These are phyloP conservation scores for Penicillium chermesinum DNA, from an alignment of 495 filamentous ascomycete genomes.

Conservation along the genomic window DNA sequence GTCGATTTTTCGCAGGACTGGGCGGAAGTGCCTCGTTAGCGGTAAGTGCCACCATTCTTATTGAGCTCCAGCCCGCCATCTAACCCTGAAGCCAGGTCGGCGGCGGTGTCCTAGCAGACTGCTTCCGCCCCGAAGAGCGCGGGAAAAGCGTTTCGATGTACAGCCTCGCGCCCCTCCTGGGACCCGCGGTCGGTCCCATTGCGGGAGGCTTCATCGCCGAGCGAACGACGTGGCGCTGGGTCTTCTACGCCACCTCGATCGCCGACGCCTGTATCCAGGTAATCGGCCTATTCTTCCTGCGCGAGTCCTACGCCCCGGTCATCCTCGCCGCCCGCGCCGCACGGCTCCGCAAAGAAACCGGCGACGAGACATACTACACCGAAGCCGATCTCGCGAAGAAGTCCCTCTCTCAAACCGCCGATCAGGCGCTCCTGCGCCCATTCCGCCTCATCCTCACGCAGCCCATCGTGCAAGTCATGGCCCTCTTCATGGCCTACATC, in stretches of 20 bases:
- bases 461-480: conserved; percentile 55
- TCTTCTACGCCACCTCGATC: conserved; percentile 61
- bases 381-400: conserved; percentile 53
- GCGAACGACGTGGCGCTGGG: conserved; percentile 67
- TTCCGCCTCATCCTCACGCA: conserved; percentile 56
- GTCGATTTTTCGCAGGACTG: conserved; percentile 53
- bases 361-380: conserved; percentile 57
- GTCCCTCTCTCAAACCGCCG: conserved; percentile 32
- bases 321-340: conserved; percentile 54
- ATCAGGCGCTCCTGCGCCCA: conserved; percentile 44
- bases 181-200: conserved; percentile 61
- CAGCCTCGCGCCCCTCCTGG: conserved; percentile 59
- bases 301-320: conserved; percentile 64
- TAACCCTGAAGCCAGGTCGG: conserved; percentile 37
- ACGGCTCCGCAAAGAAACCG: conserved; percentile 56
- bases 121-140: conserved; percentile 58
- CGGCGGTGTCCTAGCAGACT: conserved; percentile 58
- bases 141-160: conserved; percentile 62
- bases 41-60: conserved; percentile 23
- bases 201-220: conserved; percentile 63
- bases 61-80: not conserved
- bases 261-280: conserved; percentile 57
- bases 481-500: conserved; percentile 61
- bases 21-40: conserved; percentile 52
- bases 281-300: conserved; percentile 60